These are phyloP conservation scores for Sporothrix humicola DNA, from an alignment of 2,329 filamentous ascomycete species.

Conservation along the genomic window DNA sequence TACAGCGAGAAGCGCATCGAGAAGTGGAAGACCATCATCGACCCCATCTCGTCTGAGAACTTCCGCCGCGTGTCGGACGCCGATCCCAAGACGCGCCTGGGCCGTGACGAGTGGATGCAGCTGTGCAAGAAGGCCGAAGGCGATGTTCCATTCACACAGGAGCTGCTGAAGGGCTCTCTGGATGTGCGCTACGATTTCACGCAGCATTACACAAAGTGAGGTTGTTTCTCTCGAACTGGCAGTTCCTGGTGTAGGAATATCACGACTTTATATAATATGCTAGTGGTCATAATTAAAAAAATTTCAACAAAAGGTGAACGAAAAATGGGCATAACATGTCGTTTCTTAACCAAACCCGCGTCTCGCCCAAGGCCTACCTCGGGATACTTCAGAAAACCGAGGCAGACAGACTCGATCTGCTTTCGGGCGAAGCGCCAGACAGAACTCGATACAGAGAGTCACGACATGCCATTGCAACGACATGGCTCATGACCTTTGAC, in stretches of 20 bases:
- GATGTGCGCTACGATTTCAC: conserved; percentile 53
- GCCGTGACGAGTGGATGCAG: conserved; percentile 50
- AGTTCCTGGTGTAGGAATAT: too few relatives aligned
- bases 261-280: too few relatives aligned
- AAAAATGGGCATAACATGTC: too few relatives aligned
- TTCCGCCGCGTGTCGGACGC: conserved; percentile 51
- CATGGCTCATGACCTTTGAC: too few relatives aligned
- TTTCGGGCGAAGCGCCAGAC: conserved; percentile 47
- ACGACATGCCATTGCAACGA: conserved; percentile 47
- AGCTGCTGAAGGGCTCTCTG: conserved; percentile 47
- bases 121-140: conserved; percentile 47
- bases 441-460: conserved; percentile 43
- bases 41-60: conserved; percentile 52
- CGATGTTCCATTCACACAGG: conserved; percentile 44
- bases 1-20: conserved; percentile 55
- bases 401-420: conserved; percentile 43
- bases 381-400: too few relatives aligned
- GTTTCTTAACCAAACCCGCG: too few relatives aligned
- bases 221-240: too few relatives aligned
- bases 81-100: conserved; percentile 49
- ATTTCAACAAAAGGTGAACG: too few relatives aligned
- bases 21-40: conserved; percentile 53
- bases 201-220: conserved; percentile 49
- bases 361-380: too few relatives aligned
- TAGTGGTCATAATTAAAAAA: too few relatives aligned